A percentile compares a stretch with the other conserved stretches of the same genome.
Conservation (phyloP, 148 eudicot species). For the Limonium bicolor region DNA sequence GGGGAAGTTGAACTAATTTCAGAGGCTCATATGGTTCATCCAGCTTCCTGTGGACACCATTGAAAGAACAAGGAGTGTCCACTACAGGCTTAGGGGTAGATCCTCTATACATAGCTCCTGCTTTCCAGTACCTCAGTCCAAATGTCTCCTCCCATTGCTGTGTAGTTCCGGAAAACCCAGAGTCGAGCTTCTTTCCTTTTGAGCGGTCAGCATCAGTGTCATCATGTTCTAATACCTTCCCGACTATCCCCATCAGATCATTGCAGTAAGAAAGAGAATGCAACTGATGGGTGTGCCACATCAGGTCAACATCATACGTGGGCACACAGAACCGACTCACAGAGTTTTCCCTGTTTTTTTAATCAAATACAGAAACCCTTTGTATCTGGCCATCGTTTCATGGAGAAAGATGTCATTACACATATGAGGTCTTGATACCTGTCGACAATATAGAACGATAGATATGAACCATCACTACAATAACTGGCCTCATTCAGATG, state of each 20-base stretch:
- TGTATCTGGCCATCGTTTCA: slow-evolving; percentile 87
- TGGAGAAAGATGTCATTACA: slow-evolving; percentile 48
- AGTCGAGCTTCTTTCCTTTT: slow-evolving; percentile 82
- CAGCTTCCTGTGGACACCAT: slow-evolving; percentile 17
- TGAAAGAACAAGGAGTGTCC: slow-evolving; percentile 25
- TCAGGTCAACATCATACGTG: slow-evolving; percentile 88
- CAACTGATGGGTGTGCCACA: slow-evolving; percentile 96
- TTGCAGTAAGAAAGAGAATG: slow-evolving; percentile 53
- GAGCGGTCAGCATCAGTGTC: slow-evolving; percentile 89
- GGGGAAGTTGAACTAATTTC: slow-evolving; percentile 19
- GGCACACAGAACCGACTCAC: slow-evolving; percentile 69
- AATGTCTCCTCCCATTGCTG: slow-evolving; percentile 67
- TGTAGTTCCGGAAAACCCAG: slow-evolving; percentile 77
- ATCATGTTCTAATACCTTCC: slow-evolving; percentile 84
- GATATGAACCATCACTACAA: background rate
- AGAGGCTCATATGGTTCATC: slow-evolving; percentile 9
- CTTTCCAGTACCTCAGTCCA: slow-evolving; percentile 81
- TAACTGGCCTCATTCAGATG: background rate
- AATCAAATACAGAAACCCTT: slow-evolving; percentile 80
- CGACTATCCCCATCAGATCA: slow-evolving; percentile 43
- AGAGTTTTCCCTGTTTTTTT: slow-evolving; percentile 54
- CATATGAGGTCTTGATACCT: slow-evolving; percentile 77
- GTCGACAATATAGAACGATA: background rate
- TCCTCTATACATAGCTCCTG: slow-evolving; percentile 94
- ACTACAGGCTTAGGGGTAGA: slow-evolving; percentile 47